Conservation (phyloP, 768 basidiomycete species). For the Pluteus cervinus region DNA sequence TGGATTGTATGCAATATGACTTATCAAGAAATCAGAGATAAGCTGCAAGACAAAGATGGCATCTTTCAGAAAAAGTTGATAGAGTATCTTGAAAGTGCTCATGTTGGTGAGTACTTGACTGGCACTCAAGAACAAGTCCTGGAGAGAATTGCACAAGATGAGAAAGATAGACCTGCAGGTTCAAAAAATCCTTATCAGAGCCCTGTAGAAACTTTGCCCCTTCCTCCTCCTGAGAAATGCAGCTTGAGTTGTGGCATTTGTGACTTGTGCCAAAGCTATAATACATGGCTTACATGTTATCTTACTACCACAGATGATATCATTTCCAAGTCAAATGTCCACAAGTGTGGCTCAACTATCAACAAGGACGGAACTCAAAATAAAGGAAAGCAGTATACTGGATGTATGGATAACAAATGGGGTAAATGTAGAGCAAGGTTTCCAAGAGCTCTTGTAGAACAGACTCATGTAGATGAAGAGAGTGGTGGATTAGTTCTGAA, state of each 20-base stretch:
- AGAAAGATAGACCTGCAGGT: too few relatives aligned
- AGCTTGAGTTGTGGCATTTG: too few relatives aligned
- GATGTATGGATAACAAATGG: slow-evolving; percentile 14
- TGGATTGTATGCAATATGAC: slow-evolving; percentile 21
- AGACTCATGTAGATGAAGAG: slow-evolving; percentile 16
- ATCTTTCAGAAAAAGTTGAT: slow-evolving; percentile 15
- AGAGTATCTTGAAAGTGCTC: slow-evolving; percentile 18
- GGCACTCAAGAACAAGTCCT: slow-evolving; percentile 17
- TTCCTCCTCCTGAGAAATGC: too few relatives aligned
- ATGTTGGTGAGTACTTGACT: slow-evolving; percentile 24
- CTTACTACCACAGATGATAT: slow-evolving; percentile 18
- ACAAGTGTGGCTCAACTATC: slow-evolving; percentile 14
- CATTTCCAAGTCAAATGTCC: slow-evolving; percentile 20
- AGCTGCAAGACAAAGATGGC: slow-evolving; percentile 14
- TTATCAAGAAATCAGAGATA: slow-evolving; percentile 26
- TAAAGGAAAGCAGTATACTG: slow-evolving; percentile 3
- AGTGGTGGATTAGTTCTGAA: slow-evolving; percentile 19
- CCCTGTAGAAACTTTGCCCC: too few relatives aligned
- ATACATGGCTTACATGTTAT: slow-evolving; percentile 16
- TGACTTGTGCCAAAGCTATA: too few relatives aligned
- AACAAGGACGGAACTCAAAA: slow-evolving; percentile 12
- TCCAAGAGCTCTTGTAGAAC: slow-evolving; percentile 16
- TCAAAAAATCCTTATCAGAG: too few relatives aligned
- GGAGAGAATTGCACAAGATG: slow-evolving; percentile 4
- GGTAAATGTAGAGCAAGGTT: slow-evolving; percentile 26